These are phyloP conservation scores for Capsicum chinense DNA, from an alignment of 257 asterid genomes.

Conservation along the genomic window DNA sequence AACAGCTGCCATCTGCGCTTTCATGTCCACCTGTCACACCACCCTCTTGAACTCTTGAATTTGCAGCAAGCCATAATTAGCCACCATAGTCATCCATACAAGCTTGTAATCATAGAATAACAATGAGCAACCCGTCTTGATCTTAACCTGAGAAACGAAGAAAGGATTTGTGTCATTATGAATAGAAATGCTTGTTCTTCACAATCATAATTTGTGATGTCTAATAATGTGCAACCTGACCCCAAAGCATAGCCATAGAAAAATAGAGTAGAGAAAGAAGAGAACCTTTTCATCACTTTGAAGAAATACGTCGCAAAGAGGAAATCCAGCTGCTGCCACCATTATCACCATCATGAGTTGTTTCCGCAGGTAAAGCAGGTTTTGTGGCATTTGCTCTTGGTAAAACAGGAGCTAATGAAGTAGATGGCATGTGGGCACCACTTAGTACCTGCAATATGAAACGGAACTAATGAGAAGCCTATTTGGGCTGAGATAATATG, in stretches of 20 bases:
- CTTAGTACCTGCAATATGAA: slow-evolving; percentile 54
- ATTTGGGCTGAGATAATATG: slow-evolving; percentile 28
- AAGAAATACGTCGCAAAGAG: slow-evolving; percentile 85
- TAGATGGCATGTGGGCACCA: slow-evolving; percentile 61
- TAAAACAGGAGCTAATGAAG: slow-evolving; percentile 64
- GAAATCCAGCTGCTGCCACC: slow-evolving; percentile 94
- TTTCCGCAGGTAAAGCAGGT: slow-evolving; percentile 63
- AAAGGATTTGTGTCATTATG: slow-evolving; percentile 8
- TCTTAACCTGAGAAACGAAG: background rate
- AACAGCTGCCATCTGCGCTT: slow-evolving; percentile 25
- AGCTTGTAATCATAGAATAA: slow-evolving; percentile 27
- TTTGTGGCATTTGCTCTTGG: slow-evolving; percentile 66
- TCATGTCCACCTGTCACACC: slow-evolving; percentile 32
- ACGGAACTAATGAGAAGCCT: background rate
- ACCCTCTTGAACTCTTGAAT: slow-evolving; percentile 30
- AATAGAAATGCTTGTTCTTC: slow-evolving; percentile 4
- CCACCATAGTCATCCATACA: slow-evolving; percentile 26
- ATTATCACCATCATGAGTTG: slow-evolving; percentile 54
- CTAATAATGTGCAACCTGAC: background rate
- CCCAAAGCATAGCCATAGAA: background rate
- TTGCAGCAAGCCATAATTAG: slow-evolving; percentile 34
- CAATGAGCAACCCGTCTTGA: slow-evolving; percentile 21
- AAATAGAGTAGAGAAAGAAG: background rate
- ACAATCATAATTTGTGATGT: background rate
- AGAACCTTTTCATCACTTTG: slow-evolving; percentile 63